phyloP scores from a whole-genome alignment of 179 eudicot genomes.

The Gypsophila paniculata region DNA sequence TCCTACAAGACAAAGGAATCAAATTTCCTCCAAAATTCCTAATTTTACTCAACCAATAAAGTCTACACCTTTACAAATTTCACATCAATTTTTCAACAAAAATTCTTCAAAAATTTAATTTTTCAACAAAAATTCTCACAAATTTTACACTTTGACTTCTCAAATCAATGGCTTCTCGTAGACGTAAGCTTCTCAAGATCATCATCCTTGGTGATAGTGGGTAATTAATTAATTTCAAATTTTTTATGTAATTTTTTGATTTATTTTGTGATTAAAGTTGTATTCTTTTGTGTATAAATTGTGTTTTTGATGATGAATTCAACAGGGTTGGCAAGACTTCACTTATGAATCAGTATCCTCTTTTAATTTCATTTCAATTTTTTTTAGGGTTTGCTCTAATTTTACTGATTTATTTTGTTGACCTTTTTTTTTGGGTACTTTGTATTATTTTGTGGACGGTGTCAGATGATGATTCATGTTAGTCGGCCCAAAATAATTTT shows the following conservation, averaged over 20 bases:
- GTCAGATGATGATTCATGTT: too few relatives aligned
- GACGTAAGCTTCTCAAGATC: slow-evolving; percentile 47
- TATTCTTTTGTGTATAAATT: slow-evolving; percentile 6
- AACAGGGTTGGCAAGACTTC: slow-evolving; percentile 65
- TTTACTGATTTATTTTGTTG: neutral
- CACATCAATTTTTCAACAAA: too few relatives aligned
- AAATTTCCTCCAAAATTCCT: neutral
- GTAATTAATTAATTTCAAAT: slow-evolving; percentile 17
- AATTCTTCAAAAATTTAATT: too few relatives aligned
- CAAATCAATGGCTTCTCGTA: slow-evolving; percentile 40
- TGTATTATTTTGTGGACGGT: too few relatives aligned
- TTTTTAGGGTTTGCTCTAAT: neutral
- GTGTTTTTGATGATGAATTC: slow-evolving; percentile 18
- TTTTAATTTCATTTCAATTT: neutral
- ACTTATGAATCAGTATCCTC: slow-evolving; percentile 65
- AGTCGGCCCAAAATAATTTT: too few relatives aligned
- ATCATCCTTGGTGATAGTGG: slow-evolving; percentile 49
- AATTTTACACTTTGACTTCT: neutral
- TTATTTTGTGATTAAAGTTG: neutral
- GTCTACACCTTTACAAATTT: too few relatives aligned
- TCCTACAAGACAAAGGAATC: neutral
- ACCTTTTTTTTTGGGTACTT: slow-evolving; percentile 1
- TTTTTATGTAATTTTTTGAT: neutral
- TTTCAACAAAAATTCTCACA: neutral
- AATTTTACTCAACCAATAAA: too few relatives aligned